These are phyloP conservation scores for Yueomyces sinensis DNA, from an alignment of 805 yeast species.

Conservation along the genomic window DNA sequence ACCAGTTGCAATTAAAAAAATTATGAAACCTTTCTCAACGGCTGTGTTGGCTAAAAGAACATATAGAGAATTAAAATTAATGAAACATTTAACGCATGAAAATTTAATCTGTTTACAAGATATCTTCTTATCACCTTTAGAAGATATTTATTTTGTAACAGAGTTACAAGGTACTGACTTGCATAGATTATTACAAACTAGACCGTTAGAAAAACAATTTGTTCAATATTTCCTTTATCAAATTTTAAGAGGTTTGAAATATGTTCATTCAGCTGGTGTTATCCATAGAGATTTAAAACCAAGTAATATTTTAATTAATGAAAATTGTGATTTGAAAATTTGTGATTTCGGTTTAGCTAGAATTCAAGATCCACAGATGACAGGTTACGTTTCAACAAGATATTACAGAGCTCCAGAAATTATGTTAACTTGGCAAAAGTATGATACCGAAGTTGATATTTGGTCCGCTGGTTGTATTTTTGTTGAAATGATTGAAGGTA, in stretches of 20 bases:
- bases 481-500: slow-evolving; percentile 95
- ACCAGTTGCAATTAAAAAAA: slow-evolving; percentile 93
- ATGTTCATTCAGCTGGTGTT: slow-evolving; percentile 86
- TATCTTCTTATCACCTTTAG: slow-evolving; percentile 85
- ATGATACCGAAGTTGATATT: slow-evolving; percentile 91
- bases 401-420: slow-evolving; percentile 97
- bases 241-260: slow-evolving; percentile 77
- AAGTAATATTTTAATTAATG: slow-evolving; percentile 70
- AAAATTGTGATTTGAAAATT: slow-evolving; percentile 81
- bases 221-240: slow-evolving; percentile 95
- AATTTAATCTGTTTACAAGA: slow-evolving; percentile 87
- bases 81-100: slow-evolving; percentile 90
- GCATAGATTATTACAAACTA: slow-evolving; percentile 76
- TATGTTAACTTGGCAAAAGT: slow-evolving; percentile 97
- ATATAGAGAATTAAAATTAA: slow-evolving; percentile 83
- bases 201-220: slow-evolving; percentile 93
- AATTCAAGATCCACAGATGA: slow-evolving; percentile 98
- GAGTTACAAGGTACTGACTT: slow-evolving; percentile 95
- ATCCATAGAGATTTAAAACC: slow-evolving; percentile 86
- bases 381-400: slow-evolving; percentile 92
- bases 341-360: slow-evolving; percentile 94
- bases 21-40: slow-evolving; percentile 94
- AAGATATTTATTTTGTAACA: slow-evolving; percentile 91
- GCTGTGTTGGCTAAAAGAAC: slow-evolving; percentile 94
- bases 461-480: slow-evolving; percentile 98